Conservation (phyloP, 805 yeast genomes). For the Candida methanosorbosa region DNA sequence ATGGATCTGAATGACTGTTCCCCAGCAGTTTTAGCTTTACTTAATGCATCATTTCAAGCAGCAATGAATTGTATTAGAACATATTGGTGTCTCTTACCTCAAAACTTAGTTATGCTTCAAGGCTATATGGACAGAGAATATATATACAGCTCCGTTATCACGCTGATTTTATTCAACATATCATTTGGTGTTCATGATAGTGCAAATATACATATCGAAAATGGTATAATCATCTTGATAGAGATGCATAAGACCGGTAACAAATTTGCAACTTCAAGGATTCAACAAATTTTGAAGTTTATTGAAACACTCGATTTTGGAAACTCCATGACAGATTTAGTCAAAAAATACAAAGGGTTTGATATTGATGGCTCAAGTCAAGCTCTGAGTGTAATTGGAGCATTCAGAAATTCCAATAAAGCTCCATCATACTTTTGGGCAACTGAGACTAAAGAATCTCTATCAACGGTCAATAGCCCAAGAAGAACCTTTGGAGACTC, state of each 20-base stretch:
- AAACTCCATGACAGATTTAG: constrained; percentile 1
- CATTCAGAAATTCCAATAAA: neutral
- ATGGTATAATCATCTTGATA: constrained; percentile 52
- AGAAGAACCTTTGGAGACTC: too few relatives aligned
- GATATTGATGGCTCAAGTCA: neutral
- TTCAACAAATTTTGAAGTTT: constrained; percentile 43
- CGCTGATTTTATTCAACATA: constrained; percentile 57
- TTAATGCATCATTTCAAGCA: constrained; percentile 67
- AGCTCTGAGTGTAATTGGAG: neutral
- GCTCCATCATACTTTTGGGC: neutral
- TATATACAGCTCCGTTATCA: constrained; percentile 62
- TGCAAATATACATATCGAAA: constrained; percentile 57
- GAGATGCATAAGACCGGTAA: constrained; percentile 60
- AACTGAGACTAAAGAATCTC: neutral
- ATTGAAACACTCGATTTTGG: constrained; percentile 3
- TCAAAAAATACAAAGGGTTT: constrained; percentile 1
- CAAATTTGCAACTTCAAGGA: constrained; percentile 58
- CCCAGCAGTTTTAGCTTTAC: constrained; percentile 46
- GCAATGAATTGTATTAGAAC: constrained; percentile 60
- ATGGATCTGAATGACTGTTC: constrained; percentile 57
- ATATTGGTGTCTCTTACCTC: constrained; percentile 56
- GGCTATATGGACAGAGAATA: constrained; percentile 76
- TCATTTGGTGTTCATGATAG: constrained; percentile 72
- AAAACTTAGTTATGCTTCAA: constrained; percentile 58
- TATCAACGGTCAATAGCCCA: too few relatives aligned